Conservation (phyloP, 1,284 basidiomycete genomes). For the Bjerkandera adusta region DNA sequence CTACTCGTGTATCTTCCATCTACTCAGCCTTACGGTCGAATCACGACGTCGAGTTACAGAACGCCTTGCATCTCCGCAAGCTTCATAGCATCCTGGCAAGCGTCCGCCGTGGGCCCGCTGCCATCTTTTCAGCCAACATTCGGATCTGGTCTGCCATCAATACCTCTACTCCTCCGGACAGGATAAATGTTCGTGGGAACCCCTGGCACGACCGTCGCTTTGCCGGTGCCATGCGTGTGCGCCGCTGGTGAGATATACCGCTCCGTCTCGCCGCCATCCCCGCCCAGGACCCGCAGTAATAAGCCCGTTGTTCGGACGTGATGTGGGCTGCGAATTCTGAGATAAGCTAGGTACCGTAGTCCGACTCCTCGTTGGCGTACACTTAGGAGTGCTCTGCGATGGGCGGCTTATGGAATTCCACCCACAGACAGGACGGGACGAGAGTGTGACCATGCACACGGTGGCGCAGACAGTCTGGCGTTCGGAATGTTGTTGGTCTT, state of each 20-base stretch:
- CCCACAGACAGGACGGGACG: slow-evolving; percentile 58
- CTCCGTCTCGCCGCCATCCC: slow-evolving; percentile 38
- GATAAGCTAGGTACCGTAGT: too few relatives aligned
- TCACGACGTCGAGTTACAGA: too few relatives aligned
- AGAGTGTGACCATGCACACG: slow-evolving; percentile 44
- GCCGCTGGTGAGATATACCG: slow-evolving; percentile 57
- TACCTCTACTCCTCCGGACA: slow-evolving; percentile 51
- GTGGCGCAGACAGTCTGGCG: slow-evolving; percentile 29
- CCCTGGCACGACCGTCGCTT: slow-evolving; percentile 39
- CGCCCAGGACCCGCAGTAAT: slow-evolving; percentile 43
- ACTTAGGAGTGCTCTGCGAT: slow-evolving; percentile 33
- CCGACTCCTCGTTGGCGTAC: slow-evolving; percentile 31
- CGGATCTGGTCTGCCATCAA: slow-evolving; percentile 48
- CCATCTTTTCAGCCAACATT: slow-evolving; percentile 22
- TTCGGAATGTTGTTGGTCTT: slow-evolving; percentile 35
- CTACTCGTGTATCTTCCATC: too few relatives aligned
- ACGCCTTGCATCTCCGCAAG: too few relatives aligned
- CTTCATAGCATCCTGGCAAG: too few relatives aligned
- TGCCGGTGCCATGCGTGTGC: slow-evolving; percentile 29
- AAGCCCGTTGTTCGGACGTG: slow-evolving; percentile 30
- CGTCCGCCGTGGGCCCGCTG: too few relatives aligned
- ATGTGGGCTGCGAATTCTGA: slow-evolving; percentile 15
- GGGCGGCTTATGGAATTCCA: slow-evolving; percentile 26
- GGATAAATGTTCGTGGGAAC: slow-evolving; percentile 57
- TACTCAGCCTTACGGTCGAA: too few relatives aligned